Conservation (phyloP, 352 stramenopile species). For the Phytopythium litorale region DNA sequence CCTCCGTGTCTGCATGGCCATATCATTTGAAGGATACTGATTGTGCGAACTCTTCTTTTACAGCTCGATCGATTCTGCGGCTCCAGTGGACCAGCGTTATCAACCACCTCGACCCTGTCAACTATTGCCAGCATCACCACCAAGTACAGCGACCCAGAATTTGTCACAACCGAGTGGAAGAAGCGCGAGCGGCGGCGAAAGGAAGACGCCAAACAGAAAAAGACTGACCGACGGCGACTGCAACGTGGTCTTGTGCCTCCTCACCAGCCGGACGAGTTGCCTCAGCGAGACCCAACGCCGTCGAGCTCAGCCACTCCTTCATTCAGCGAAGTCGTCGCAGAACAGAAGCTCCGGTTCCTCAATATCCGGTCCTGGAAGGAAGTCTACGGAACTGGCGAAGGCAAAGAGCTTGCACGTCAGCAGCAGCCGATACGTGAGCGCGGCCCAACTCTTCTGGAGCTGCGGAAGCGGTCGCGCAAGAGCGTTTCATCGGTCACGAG, state of each 20-base stretch:
- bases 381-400: slow-evolving; percentile 57
- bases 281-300: slow-evolving; percentile 12
- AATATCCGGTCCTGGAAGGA: slow-evolving; percentile 62
- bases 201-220: slow-evolving; percentile 32
- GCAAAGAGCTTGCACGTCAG: slow-evolving; percentile 36
- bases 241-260: background rate
- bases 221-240: slow-evolving; percentile 23
- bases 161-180: slow-evolving; percentile 62
- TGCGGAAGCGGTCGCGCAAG: slow-evolving; percentile 21
- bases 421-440: slow-evolving; percentile 6
- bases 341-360: slow-evolving; percentile 43
- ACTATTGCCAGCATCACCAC: slow-evolving; percentile 25
- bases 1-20: background rate
- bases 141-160: slow-evolving; percentile 57
- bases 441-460: slow-evolving; percentile 16
- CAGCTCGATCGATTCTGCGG: slow-evolving; percentile 39
- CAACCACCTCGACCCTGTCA: background rate
- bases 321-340: slow-evolving; percentile 15
- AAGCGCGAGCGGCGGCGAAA: slow-evolving; percentile 12
- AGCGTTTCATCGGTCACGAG: slow-evolving; percentile 18
- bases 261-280: slow-evolving; percentile 5
- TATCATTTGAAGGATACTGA: too few relatives aligned
- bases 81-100: background rate
- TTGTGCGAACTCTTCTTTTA: background rate
- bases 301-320: slow-evolving; percentile 14